Percentiles rank a stretch among this genome's conserved stretches.
Evolutionary conservation across 1,284 basidiomycete genomes (phyloP).

Genomic region (Pseudozyma sp.): DNA sequence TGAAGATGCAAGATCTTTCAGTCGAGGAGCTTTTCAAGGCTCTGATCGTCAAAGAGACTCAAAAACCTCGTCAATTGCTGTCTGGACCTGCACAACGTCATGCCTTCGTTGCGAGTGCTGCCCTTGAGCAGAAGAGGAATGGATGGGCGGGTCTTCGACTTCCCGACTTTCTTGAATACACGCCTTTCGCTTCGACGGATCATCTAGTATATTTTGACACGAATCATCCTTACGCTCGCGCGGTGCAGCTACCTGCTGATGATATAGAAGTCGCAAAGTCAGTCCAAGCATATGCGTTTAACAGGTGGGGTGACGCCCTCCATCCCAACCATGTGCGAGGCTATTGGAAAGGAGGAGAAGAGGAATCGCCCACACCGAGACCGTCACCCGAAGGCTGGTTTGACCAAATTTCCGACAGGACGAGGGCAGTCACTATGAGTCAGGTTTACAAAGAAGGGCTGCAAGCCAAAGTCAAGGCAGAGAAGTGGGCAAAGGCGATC

Average conservation of each 20-base stretch:
- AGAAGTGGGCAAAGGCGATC: background rate
- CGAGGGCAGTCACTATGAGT: background rate
- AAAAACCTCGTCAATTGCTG: background rate
- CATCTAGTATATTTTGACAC: conserved; percentile 2
- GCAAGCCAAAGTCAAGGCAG: background rate
- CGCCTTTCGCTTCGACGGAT: background rate
- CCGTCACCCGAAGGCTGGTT: background rate
- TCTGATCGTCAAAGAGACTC: conserved; percentile 3
- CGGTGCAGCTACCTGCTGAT: background rate
- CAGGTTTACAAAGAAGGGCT: background rate
- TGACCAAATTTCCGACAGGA: background rate
- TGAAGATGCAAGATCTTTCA: conserved; percentile 1
- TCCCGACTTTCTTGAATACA: conserved; percentile 1
- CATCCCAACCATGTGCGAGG: background rate
- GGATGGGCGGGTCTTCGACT: conserved; percentile 5
- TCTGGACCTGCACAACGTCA: too few species aligned
- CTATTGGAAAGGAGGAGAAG: background rate
- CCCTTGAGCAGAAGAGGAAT: background rate
- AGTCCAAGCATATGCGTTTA: background rate
- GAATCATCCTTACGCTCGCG: background rate
- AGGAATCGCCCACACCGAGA: background rate
- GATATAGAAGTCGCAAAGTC: background rate
- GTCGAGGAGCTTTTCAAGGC: conserved; percentile 22
- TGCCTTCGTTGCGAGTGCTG: background rate
- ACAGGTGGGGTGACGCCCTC: background rate